These are phyloP conservation scores for Colletotrichum tropicale DNA, from an alignment of 2,329 filamentous ascomycete species.

Conservation along the genomic window DNA sequence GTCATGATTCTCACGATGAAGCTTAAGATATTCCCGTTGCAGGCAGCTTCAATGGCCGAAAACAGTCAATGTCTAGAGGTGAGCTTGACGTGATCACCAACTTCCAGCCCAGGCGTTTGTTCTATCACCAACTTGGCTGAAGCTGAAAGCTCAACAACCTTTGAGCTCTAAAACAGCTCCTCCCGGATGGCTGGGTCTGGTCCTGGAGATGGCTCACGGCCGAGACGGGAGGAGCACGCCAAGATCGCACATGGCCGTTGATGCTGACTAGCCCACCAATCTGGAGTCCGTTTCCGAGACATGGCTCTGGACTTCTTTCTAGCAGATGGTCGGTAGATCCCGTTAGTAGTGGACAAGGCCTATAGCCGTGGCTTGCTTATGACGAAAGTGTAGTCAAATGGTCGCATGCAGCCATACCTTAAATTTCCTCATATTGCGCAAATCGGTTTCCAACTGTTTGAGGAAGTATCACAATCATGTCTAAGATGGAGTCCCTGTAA, in stretches of 20 bases:
- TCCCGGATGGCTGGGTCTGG: not conserved
- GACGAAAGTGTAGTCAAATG: not conserved
- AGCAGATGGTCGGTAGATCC: not conserved
- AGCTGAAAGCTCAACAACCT: not conserved
- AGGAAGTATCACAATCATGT: not conserved
- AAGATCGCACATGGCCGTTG: not conserved
- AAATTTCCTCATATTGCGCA: not conserved
- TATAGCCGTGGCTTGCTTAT: not conserved
- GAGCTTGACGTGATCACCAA: not conserved
- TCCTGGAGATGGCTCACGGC: not conserved
- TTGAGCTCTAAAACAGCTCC: not conserved
- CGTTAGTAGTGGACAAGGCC: not conserved
- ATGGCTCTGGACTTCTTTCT: not conserved
- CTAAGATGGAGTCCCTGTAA: not conserved
- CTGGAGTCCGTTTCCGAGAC: not conserved
- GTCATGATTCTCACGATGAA: not conserved
- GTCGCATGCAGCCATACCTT: conserved; percentile 4
- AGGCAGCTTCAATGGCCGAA: not conserved
- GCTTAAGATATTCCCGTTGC: not conserved
- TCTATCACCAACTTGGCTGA: not conserved
- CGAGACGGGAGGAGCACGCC: not conserved
- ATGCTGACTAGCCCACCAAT: not conserved
- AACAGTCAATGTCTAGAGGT: not conserved
- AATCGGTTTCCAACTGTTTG: not conserved
- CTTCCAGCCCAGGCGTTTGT: not conserved